Base-by-base conservation (phyloP, 108 stramenopile genomes). In the Phaeodactylum tricornutum region DNA sequence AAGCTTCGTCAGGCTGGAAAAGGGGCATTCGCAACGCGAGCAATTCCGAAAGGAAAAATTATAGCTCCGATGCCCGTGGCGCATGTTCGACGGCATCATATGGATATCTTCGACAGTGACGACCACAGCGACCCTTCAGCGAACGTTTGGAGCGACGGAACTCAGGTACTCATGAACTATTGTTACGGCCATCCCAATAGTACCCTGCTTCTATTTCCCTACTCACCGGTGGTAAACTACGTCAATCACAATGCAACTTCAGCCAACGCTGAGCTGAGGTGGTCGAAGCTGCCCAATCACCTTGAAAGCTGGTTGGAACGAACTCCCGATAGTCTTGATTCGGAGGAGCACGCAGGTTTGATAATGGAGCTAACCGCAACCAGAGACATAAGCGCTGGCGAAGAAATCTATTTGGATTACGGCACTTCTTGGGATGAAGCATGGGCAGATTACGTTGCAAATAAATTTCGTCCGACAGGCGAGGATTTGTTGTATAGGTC, bases 391-490 rank as follows among this genome's bases (percentile, higher is more conserved):
- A 54, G 62, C 41, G 46, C 58, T 6, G 67, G 50, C 16, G 84
- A 81, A 54, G 84, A 86, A 54, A 64, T 88, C 0, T 67, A 74
- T 8, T 64, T 88, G 23, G 82, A 88, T 47, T 88, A 88, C 26
- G 87, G 87, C 1, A 28, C 31, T 0, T 66, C 60, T 12, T 88
- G 87, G 87, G 56, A 66, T 30, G 50, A 61, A 23, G 87, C 82
- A 29, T 88, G 82, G 82, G 35, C 62, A 34, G 59, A 71, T 21
- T 67, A 75, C 39, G 48, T n/a, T n/a, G n/a, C n/a, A n/a, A n/a
- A n/a, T n/a, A n/a, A n/a, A n/a, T n/a, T n/a, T n/a, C n/a, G n/a
- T n/a, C n/a, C n/a, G n/a, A n/a, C n/a, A n/a, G n/a, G n/a, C n/a
- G n/a, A n/a, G n/a, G n/a, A n/a, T n/a, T n/a, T n/a, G n/a, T n/a